Conservation (phyloP, 345 rosid genomes). For the Trapa bicornis region DNA sequence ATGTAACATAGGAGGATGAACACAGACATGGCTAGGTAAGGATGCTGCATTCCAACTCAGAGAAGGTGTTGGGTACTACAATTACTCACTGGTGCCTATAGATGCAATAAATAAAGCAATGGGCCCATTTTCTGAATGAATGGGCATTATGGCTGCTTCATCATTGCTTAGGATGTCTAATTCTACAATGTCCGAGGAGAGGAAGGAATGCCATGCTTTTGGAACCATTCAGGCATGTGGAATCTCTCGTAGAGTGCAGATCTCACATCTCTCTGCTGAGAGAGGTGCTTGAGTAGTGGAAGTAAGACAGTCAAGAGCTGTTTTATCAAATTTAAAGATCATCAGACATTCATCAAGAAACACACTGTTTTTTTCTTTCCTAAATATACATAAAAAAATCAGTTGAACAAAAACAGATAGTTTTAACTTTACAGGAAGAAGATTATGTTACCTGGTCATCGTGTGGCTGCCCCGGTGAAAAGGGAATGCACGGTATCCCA, state of each 20-base stretch:
- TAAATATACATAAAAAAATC: not conserved
- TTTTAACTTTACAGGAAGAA: not conserved
- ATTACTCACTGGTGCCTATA: not conserved
- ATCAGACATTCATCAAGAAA: not conserved
- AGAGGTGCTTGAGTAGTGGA: constrained; percentile 84
- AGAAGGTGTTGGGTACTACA: not conserved
- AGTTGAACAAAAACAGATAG: not conserved
- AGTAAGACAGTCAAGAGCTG: constrained; percentile 90
- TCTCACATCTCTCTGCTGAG: constrained; percentile 70
- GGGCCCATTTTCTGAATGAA: not conserved
- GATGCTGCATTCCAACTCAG: not conserved
- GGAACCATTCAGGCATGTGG: constrained; percentile 96
- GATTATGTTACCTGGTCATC: constrained; percentile 55
- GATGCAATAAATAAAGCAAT: not conserved
- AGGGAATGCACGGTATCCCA: constrained; percentile 94
- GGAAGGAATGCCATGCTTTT: constrained; percentile 80
- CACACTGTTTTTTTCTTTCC: too few species aligned
- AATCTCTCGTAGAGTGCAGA: constrained; percentile 59
- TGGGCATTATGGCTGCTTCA: not conserved
- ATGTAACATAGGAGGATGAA: not conserved
- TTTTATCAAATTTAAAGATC: constrained; percentile 8
- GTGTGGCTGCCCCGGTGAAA: constrained; percentile 65
- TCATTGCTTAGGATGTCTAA: not conserved
- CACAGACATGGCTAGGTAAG: not conserved
- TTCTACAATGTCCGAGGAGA: constrained; percentile 28